phyloP scores from a whole-genome alignment of 441 rosid genomes.

The Gossypium gossypioides region DNA sequence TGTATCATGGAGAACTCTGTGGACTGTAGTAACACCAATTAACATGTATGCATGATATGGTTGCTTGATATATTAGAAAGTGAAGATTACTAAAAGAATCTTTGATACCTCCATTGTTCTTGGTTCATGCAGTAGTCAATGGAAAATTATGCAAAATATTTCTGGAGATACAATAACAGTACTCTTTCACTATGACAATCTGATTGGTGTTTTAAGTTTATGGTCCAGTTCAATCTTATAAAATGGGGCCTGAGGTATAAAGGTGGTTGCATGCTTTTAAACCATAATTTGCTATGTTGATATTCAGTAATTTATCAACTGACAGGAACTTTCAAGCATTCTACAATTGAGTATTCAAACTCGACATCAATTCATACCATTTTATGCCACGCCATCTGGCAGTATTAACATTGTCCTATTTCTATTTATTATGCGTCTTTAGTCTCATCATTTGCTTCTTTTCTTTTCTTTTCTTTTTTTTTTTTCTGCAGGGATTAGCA shows the following conservation, averaged over 20 bases:
- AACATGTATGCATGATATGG: background rate
- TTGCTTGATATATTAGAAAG: background rate
- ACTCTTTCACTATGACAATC: background rate
- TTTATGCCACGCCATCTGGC: background rate
- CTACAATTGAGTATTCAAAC: background rate
- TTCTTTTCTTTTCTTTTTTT: background rate
- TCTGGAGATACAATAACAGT: background rate
- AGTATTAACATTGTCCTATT: background rate
- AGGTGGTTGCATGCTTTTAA: background rate
- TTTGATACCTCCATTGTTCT: background rate
- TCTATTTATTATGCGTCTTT: background rate
- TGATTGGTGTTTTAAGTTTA: background rate
- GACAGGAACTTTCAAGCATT: background rate
- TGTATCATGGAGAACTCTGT: background rate
- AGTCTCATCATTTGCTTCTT: slow-evolving; percentile 8
- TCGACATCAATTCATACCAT: background rate
- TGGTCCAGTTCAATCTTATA: background rate
- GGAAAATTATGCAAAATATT: background rate
- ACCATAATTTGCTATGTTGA: slow-evolving; percentile 3
- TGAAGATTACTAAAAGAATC: background rate
- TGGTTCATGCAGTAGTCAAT: background rate
- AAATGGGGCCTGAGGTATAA: background rate
- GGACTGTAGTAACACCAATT: background rate
- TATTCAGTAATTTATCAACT: background rate
- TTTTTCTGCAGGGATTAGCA: slow-evolving; percentile 56